phyloP scores from a whole-genome alignment of 805 yeast species.

The Candida boidinii region DNA sequence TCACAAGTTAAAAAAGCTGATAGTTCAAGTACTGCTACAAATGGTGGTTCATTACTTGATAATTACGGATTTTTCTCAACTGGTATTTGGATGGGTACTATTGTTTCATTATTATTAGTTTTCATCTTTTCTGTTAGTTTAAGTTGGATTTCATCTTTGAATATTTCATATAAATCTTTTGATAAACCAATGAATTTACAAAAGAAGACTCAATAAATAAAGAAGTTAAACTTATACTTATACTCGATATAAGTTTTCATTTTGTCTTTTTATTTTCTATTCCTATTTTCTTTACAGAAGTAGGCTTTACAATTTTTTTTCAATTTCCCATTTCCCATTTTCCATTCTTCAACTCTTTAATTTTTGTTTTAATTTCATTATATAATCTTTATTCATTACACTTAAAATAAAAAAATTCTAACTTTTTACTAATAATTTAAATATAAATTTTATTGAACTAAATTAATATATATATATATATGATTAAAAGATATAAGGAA shows the following conservation, averaged over 20 bases:
- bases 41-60: conserved; percentile 41
- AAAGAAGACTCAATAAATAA: conserved; percentile 31
- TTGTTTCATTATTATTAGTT: conserved; percentile 57
- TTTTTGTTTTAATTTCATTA: neutral
- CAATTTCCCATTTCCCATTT: neutral
- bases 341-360: neutral
- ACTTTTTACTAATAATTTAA: neutral
- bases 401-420: no score
- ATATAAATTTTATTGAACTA: neutral
- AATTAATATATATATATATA: no score
- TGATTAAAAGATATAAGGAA: conserved; percentile 73
- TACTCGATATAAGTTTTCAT: no score
- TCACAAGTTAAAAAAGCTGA: neutral
- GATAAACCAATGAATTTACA: conserved; percentile 55
- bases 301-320: neutral
- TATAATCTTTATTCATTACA: neutral
- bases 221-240: neutral
- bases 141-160: conserved; percentile 60
- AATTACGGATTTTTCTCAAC: conserved; percentile 67
- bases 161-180: conserved; percentile 75
- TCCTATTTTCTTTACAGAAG: no score
- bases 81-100: conserved; percentile 69
- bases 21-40: neutral
- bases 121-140: conserved; percentile 53
- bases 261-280: no score